These are phyloP conservation scores for Lepiota brunneoincarnata DNA, from an alignment of 768 basidiomycete species.

Conservation along the genomic window DNA sequence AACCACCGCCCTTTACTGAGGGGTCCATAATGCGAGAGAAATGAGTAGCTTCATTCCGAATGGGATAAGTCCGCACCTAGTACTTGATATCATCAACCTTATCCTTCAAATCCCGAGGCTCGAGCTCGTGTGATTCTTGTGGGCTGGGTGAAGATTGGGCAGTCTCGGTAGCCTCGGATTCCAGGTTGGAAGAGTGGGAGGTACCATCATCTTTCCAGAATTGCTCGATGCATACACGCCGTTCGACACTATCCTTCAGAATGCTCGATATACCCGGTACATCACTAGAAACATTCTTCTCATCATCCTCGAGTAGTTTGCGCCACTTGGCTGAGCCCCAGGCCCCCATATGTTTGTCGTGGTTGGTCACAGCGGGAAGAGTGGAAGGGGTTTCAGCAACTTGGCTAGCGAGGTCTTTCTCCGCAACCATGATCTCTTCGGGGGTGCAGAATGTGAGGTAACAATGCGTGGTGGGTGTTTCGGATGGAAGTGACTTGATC, in stretches of 20 bases:
- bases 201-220: conserved; percentile 12
- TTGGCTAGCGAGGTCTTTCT: too few species aligned
- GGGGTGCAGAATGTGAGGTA: conserved; percentile 37
- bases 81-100: too few species aligned
- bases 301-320: conserved; percentile 13
- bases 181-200: not conserved
- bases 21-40: conserved; percentile 41
- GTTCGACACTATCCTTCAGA: conserved; percentile 31
- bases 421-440: too few species aligned
- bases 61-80: too few species aligned
- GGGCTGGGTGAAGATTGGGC: too few species aligned
- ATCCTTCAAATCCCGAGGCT: too few species aligned
- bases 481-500: conserved; percentile 17
- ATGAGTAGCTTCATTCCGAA: too few species aligned
- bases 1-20: conserved; percentile 27
- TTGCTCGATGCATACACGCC: conserved; percentile 26
- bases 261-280: conserved; percentile 16
- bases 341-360: conserved; percentile 27
- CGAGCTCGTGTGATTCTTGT: too few species aligned
- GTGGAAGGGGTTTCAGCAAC: too few species aligned
- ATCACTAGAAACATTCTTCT: not conserved
- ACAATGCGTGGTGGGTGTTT: conserved; percentile 24
- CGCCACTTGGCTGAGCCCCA: conserved; percentile 20
- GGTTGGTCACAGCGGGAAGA: conserved; percentile 37
- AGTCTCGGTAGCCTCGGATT: conserved; percentile 4